phyloP scores from a whole-genome alignment of 352 stramenopile genomes.

The Globisporangium paddicum region DNA sequence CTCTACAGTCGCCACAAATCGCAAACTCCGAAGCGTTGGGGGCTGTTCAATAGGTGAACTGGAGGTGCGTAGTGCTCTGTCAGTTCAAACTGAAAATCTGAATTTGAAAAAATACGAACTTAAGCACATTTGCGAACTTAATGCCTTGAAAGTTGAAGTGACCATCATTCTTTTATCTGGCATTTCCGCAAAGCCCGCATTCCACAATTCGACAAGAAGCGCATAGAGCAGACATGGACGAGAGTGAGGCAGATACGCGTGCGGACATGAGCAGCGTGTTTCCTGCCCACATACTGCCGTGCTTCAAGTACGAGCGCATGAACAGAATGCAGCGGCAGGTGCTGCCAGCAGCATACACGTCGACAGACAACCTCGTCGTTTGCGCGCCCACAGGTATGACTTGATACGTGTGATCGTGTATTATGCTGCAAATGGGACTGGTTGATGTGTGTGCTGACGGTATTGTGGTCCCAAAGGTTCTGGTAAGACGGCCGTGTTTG shows the following conservation, averaged over 20 bases:
- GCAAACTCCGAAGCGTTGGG: constrained; percentile 44
- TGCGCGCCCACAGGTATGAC: constrained; percentile 34
- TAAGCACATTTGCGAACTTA: constrained; percentile 5
- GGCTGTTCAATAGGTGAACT: constrained; percentile 14
- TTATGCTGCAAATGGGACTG: neutral
- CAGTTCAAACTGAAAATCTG: neutral
- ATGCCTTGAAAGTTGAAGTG: constrained; percentile 18
- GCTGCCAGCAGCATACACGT: constrained; percentile 27
- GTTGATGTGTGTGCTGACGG: neutral
- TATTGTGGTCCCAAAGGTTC: constrained; percentile 18
- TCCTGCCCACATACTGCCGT: constrained; percentile 27
- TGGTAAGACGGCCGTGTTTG: constrained; percentile 41
- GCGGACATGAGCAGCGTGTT: constrained; percentile 25
- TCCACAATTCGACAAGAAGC: constrained; percentile 6
- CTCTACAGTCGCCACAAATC: constrained; percentile 67
- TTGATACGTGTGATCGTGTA: neutral
- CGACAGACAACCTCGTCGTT: constrained; percentile 32
- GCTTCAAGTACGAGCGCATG: constrained; percentile 39
- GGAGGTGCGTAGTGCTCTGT: too few species aligned
- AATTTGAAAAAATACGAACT: neutral
- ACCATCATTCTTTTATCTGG: constrained; percentile 54
- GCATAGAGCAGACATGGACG: constrained; percentile 4
- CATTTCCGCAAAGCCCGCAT: constrained; percentile 4
- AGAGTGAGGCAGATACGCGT: neutral
- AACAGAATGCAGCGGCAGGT: constrained; percentile 39